Evolutionary conservation across 2,329 filamentous ascomycete genomes (phyloP), one percentile per base, ranked within the genome.

Genomic region (Coniosporium tulheliwenetii): DNA sequence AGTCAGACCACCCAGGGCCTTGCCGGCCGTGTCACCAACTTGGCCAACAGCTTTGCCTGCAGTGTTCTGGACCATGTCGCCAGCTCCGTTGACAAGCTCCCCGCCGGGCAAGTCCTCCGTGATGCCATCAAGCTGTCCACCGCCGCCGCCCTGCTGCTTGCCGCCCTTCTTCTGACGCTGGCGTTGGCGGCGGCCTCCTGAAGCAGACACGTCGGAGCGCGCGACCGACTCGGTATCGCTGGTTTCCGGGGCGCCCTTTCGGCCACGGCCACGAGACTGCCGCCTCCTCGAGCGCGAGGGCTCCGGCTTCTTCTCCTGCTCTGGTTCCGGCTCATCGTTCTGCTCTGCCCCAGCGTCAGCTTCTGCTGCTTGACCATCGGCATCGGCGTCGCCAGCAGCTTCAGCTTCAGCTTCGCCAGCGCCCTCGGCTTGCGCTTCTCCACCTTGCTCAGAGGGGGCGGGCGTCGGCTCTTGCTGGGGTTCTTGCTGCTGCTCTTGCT

Each of bases 51-150:
- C 62, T 30, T 56, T 50, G 43, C 69, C 68, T 34, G 66, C 69
- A n/a, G 69, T 71, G 51, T 70, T 59, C 51, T 71, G 65, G 19
- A 77, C 71, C 50, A 74, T 66, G 44, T 75, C 70, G 39, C 64
- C 64, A 34, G 70, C 71, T 47, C 69, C 69, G 43, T 57, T 58
- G 36, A 71, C 62, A 8, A 67, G 59, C 41, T 75, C 69, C 35
- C 68, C 69, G 39, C 70, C 70, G 8, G 65, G 66, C 1, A 67
- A 51, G 39, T 63, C 57, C 51, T 78, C 73, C 42, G 69, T 68
- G 43, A 76, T 72, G 45, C 67, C 67, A 42, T 67, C 70, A 2
- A 77, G 65, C 1, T 68, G 68, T 8, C 69, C 65, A 39, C 59
- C 60, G 5, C 57, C 58, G 38, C 62, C 54, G 19, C 19, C 19